Conservation (phyloP, 176 grass and related monocot genomes). For the Oryza meridionalis region DNA sequence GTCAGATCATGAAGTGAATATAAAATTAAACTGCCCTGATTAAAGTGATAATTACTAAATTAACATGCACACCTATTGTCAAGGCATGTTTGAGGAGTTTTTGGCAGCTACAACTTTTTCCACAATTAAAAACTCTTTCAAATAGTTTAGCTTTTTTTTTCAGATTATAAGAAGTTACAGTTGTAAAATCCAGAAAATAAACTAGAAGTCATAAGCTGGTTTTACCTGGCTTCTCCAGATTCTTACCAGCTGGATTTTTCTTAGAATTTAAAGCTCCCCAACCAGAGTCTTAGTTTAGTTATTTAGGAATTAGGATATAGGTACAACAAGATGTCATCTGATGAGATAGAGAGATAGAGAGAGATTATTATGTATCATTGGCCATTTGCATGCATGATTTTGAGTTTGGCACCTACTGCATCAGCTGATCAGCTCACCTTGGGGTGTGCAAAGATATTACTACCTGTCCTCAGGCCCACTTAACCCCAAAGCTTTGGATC, state of each 20-base stretch:
- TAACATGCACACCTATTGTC: background rate
- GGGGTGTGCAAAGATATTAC: constrained; percentile 43
- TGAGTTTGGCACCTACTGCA: constrained; percentile 46
- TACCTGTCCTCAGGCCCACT: constrained; percentile 52
- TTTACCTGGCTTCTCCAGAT: too few species aligned
- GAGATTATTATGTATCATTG: constrained; percentile 47
- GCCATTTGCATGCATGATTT: constrained; percentile 38
- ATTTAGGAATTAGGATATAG: constrained; percentile 1
- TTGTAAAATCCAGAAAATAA: too few species aligned
- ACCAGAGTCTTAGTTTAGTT: background rate
- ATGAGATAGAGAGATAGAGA: constrained; percentile 3
- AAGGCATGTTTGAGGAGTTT: too few species aligned
- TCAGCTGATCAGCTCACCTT: constrained; percentile 34
- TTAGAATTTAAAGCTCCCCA: too few species aligned
- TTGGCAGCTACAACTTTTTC: too few species aligned
- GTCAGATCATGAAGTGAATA: background rate
- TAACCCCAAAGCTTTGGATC: constrained; percentile 57
- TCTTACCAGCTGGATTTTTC: too few species aligned
- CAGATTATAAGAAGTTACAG: too few species aligned
- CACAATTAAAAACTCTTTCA: too few species aligned
- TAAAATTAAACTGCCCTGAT: background rate
- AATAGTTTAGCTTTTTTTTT: too few species aligned
- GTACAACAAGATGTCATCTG: constrained; percentile 37
- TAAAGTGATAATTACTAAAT: constrained; percentile 17
- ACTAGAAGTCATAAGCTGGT: too few species aligned